phyloP scores from a whole-genome alignment of 1,284 basidiomycete genomes.

The Leccinum pachyderme region DNA sequence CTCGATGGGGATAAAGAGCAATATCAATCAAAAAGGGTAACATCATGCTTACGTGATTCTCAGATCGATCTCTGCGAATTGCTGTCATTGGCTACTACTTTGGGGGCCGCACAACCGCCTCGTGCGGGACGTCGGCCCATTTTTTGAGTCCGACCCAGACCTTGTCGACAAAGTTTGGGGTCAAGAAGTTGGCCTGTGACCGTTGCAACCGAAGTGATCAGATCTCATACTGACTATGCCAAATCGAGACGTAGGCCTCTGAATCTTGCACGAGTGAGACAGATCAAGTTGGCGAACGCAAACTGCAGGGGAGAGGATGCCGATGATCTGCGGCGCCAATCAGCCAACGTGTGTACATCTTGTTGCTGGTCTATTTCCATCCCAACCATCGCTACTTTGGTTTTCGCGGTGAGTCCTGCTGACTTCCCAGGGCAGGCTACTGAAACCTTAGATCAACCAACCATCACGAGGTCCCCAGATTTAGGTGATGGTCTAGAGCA shows the following conservation, averaged over 20 bases:
- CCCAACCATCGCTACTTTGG: neutral
- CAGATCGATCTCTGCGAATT: constrained; percentile 1
- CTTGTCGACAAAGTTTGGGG: neutral
- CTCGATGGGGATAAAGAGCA: neutral
- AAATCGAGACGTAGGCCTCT: neutral
- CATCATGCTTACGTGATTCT: constrained; percentile 7
- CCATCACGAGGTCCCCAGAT: neutral
- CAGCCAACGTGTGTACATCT: neutral
- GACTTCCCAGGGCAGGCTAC: constrained; percentile 12
- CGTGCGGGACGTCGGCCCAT: neutral
- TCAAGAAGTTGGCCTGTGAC: neutral
- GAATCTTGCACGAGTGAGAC: neutral
- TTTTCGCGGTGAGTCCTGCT: constrained; percentile 1
- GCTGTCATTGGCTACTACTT: neutral
- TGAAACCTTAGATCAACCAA: constrained; percentile 8
- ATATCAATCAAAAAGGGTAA: neutral
- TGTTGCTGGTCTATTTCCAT: neutral
- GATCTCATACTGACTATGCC: neutral
- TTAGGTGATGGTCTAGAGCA: constrained; percentile 14
- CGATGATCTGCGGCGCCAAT: neutral
- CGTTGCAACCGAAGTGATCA: neutral
- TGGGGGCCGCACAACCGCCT: neutral
- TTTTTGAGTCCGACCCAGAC: neutral
- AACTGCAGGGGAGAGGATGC: neutral
- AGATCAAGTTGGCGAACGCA: neutral